Evolutionary conservation across 352 stramenopile genomes (phyloP).

Genomic region (Hyaloperonospora brassicae): DNA sequence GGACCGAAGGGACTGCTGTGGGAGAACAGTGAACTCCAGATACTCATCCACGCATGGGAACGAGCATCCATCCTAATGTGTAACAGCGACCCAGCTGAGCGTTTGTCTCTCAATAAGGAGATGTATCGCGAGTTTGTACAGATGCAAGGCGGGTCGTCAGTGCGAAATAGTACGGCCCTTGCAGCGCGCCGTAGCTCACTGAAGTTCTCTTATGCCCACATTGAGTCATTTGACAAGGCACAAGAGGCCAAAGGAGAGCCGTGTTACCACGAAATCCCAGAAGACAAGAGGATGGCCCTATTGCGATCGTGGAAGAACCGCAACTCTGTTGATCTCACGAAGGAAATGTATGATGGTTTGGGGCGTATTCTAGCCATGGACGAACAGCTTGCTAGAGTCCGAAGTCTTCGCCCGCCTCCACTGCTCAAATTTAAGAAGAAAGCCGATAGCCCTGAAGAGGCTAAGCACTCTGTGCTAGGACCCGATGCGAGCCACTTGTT

Average conservation of each 20-base stretch:
- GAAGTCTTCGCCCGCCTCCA: constrained; percentile 16
- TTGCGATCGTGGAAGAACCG: constrained; percentile 35
- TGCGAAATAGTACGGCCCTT: constrained; percentile 28
- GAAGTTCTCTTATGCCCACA: constrained; percentile 32
- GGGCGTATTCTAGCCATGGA: constrained; percentile 29
- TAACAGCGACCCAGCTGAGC: constrained; percentile 15
- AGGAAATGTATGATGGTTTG: constrained; percentile 29
- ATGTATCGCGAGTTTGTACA: constrained; percentile 32
- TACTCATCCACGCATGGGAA: constrained; percentile 33
- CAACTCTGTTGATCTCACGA: constrained; percentile 33
- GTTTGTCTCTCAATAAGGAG: constrained; percentile 26
- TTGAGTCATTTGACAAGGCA: constrained; percentile 28
- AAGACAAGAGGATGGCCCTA: constrained; percentile 19
- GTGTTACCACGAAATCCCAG: constrained; percentile 22
- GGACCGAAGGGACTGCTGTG: constrained; percentile 23
- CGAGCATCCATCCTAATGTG: constrained; percentile 24
- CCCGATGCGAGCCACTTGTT: constrained; percentile 9
- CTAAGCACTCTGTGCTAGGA: constrained; percentile 7
- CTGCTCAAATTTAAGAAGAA: constrained; percentile 13
- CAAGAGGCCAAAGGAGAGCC: constrained; percentile 25
- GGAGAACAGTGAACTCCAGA: constrained; percentile 27
- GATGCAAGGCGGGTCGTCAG: constrained; percentile 27
- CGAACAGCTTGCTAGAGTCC: constrained; percentile 17
- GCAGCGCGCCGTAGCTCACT: constrained; percentile 31
- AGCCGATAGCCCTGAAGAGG: constrained; percentile 3